Conservation (phyloP, 176 grass and related monocot species). For the Triticum aestivum region IWGSC_CS_RefSeq_v2.1 NC_057813.1:485048293-485048792, state of each 20-base stretch:
- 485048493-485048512: neutral
- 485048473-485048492: slow-evolving; percentile 54
- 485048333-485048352: neutral
- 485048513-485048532: neutral
- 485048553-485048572: slow-evolving; percentile 82
- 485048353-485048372: slow-evolving; percentile 61
- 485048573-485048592: slow-evolving; percentile 83
- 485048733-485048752: neutral
- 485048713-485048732: neutral
- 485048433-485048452: slow-evolving; percentile 58
- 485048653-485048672: neutral
- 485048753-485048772: neutral
- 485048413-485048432: slow-evolving; percentile 91
- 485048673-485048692: too few species aligned
- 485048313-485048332: neutral
- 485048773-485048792: neutral
- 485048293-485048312: neutral
- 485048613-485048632: slow-evolving; percentile 65
- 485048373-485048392: slow-evolving; percentile 84
- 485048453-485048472: slow-evolving; percentile 83
- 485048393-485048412: slow-evolving; percentile 88
- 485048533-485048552: neutral
- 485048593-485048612: slow-evolving; percentile 68
- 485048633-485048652: neutral
- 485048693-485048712: neutral